Percentiles rank a stretch among this genome's conserved stretches.
Conservation (phyloP, 1,284 basidiomycete species). For the Gomphus sp. region DNA sequence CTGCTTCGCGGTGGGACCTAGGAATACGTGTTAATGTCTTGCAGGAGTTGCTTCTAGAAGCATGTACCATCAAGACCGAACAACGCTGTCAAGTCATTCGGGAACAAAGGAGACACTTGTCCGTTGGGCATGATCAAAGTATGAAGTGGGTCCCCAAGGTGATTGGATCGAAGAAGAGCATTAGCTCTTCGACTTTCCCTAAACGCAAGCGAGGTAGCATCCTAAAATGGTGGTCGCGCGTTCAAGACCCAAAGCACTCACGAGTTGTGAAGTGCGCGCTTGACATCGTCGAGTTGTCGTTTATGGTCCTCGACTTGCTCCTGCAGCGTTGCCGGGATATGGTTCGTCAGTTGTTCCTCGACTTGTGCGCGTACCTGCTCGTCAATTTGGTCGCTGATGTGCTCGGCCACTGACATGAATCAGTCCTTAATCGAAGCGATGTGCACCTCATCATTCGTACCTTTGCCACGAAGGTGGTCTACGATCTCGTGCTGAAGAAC, state of each 20-base stretch:
- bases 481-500: slow-evolving; percentile 34
- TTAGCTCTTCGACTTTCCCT: slow-evolving; percentile 49
- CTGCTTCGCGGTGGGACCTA: slow-evolving; percentile 26
- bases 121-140: slow-evolving; percentile 38
- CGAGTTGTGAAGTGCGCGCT: slow-evolving; percentile 46
- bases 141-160: slow-evolving; percentile 30
- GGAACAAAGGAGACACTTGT: slow-evolving; percentile 32
- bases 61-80: slow-evolving; percentile 37
- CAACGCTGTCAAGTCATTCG: slow-evolving; percentile 34
- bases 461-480: slow-evolving; percentile 32
- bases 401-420: slow-evolving; percentile 27
- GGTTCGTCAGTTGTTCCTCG: slow-evolving; percentile 29
- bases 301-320: slow-evolving; percentile 37
- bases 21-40: neutral
- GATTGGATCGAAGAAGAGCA: slow-evolving; percentile 31
- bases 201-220: neutral
- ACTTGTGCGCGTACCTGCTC: slow-evolving; percentile 26
- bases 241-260: slow-evolving; percentile 21
- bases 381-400: slow-evolving; percentile 38
- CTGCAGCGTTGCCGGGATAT: slow-evolving; percentile 37
- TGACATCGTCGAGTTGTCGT: slow-evolving; percentile 37
- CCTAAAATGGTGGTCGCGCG: neutral
- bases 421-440: neutral
- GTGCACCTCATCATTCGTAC: slow-evolving; percentile 20
- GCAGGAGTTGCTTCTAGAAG: neutral